Evolutionary conservation across 2,329 filamentous ascomycete genomes (phyloP).

Genomic region (Penicillium rolfsii): DNA sequence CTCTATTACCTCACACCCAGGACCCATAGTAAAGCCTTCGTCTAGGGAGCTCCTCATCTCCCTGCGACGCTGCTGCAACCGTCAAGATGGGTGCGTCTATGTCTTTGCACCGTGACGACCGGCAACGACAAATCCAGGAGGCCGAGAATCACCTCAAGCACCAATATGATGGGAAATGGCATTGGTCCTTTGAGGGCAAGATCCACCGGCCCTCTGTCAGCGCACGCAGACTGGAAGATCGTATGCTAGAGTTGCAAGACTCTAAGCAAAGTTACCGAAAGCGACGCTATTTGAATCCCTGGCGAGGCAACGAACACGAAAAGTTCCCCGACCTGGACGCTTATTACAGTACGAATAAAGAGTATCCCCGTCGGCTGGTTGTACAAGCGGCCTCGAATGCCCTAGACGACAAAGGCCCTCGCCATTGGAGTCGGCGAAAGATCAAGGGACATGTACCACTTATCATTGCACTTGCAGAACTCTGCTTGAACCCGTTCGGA

Average conservation of each 20-base stretch:
- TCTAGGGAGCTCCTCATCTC: not conserved
- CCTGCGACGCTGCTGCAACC: not conserved
- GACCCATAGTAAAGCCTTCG: not conserved
- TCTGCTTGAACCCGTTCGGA: constrained; percentile 18
- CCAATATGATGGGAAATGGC: constrained; percentile 1
- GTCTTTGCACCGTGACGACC: not conserved
- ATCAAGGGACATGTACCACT: constrained; percentile 14
- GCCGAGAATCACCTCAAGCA: not conserved
- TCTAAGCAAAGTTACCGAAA: not conserved
- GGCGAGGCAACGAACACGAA: constrained; percentile 13
- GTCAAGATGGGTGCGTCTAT: not conserved
- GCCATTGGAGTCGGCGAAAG: constrained; percentile 17
- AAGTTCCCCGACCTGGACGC: constrained; percentile 20
- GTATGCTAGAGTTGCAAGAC: constrained; percentile 14
- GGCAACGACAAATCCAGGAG: not conserved
- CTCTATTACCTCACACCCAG: not conserved
- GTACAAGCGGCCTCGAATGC: constrained; percentile 17
- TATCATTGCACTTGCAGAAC: constrained; percentile 15
- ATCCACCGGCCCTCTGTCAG: not conserved
- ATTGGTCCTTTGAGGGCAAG: not conserved
- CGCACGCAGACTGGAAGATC: constrained; percentile 4
- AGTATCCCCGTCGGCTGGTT: constrained; percentile 17
- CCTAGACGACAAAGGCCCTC: constrained; percentile 4
- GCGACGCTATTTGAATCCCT: constrained; percentile 13
- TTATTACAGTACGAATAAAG: constrained; percentile 19